Base-by-base conservation (phyloP, 2,329 filamentous ascomycete species). In the Phoma sp. region DNA sequence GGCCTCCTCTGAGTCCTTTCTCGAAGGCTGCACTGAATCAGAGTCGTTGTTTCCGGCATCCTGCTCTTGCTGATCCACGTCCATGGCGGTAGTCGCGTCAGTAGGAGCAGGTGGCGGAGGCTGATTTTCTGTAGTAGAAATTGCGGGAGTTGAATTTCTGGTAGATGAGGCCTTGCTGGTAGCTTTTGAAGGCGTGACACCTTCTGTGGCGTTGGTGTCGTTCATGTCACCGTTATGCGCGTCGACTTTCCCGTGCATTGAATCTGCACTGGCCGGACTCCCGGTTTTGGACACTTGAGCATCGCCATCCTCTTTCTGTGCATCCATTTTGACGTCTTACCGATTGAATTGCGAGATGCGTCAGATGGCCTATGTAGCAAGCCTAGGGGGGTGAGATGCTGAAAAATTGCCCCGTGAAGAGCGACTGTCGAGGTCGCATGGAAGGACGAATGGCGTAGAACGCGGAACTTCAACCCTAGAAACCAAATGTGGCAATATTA, bases 371-470 rank as follows among this genome's bases (percentile, higher is more conserved):
- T 57, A 59, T 59, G 60, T 53, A 54, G 37, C 56, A 58, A 57
- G 58, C 59, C 61, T 52, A 61, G 59, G 61, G 60, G 65, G 61
- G 57, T 59, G 59, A 57, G 63, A 58, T 58, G 63, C 57, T 65
- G 60, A 62, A 49, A 57, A 62, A 56, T 58, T 57, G 64, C 62
- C 67, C 62, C 64, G 47, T 61, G 42, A 62, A 62, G 51, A 58
- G 57, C 55, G 67, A 63, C 68, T 73, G 72, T 74, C 72, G 73
- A 69, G 63, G 66, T 64, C 67, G 67, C 68, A 74, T 74, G 60
- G 64, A 67, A 61, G 59, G 65, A 61, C 62, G 55, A 61, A 69
- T 58, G 63, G 71, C 69, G 70, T 66, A 73, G 65, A 66, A 72
- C 57, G 55, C 63, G 58, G 62, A 67, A 66, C 53, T 59, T 56